Percentiles rank a stretch among this genome's conserved stretches.
These are phyloP conservation scores for Stagonosporopsis cucurbitacearum DNA, from an alignment of 2,329 filamentous ascomycete species.

Conservation along the genomic window DNA sequence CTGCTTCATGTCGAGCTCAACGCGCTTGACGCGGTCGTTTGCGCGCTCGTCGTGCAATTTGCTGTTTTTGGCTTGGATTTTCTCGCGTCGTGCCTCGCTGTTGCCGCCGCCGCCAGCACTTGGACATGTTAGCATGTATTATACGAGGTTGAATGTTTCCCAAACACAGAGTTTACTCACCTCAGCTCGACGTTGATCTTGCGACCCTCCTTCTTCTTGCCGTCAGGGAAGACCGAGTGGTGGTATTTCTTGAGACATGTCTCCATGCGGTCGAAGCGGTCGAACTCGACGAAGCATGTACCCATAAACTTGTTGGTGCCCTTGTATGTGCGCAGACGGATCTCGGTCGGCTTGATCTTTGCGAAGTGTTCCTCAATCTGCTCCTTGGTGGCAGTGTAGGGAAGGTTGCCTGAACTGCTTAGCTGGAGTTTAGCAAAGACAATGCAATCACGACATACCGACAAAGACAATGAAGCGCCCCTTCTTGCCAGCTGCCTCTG, in stretches of 20 bases:
- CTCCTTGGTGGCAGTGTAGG: slow-evolving; percentile 77
- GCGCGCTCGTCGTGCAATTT: slow-evolving; percentile 76
- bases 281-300: slow-evolving; percentile 77
- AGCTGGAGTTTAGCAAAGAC: slow-evolving; percentile 5
- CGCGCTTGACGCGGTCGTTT: slow-evolving; percentile 57
- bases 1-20: slow-evolving; percentile 51
- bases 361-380: slow-evolving; percentile 78
- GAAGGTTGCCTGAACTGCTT: slow-evolving; percentile 74
- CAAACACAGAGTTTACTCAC: slow-evolving; percentile 53
- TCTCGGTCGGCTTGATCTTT: slow-evolving; percentile 70
- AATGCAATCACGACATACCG: slow-evolving; percentile 53
- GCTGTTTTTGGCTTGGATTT: slow-evolving; percentile 84
- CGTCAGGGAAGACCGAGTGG: slow-evolving; percentile 75
- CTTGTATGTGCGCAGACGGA: slow-evolving; percentile 61
- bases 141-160: background rate
- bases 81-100: slow-evolving; percentile 71
- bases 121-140: slow-evolving; percentile 17
- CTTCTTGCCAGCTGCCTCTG: slow-evolving; percentile 47
- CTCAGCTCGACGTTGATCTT: slow-evolving; percentile 94
- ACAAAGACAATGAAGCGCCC: slow-evolving; percentile 79
- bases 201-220: slow-evolving; percentile 64
- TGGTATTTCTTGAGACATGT: slow-evolving; percentile 91
- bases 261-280: slow-evolving; percentile 86
- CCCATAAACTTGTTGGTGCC: slow-evolving; percentile 48
- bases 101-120: slow-evolving; percentile 87